These are phyloP conservation scores for Cryptosporidium felis DNA, from an alignment of 169 alveolate species.

Conservation along the genomic window DNA sequence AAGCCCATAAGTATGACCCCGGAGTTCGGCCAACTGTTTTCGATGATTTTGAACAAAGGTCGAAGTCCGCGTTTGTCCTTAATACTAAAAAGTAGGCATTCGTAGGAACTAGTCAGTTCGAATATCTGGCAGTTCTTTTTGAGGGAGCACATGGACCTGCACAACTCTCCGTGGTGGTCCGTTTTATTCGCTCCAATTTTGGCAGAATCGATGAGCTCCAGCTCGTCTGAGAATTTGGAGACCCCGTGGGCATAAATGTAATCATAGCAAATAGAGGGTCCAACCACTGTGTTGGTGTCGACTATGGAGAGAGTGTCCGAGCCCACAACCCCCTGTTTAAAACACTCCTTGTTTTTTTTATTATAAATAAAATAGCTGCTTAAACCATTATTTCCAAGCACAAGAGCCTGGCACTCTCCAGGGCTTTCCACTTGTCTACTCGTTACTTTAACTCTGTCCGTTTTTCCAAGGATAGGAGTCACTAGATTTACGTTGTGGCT, in stretches of 20 bases:
- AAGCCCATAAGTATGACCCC: conserved; percentile 54
- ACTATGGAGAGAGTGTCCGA: conserved; percentile 19
- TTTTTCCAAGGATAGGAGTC: conserved; percentile 8
- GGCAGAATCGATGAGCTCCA: neutral
- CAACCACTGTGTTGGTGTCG: conserved; percentile 30
- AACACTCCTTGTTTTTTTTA: conserved; percentile 8
- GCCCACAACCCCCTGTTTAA: conserved; percentile 40
- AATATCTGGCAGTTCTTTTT: conserved; percentile 21
- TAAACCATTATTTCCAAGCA: conserved; percentile 40
- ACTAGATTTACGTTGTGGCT: conserved; percentile 47
- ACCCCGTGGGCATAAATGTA: conserved; percentile 29
- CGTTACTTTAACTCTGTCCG: neutral
- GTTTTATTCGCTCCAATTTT: conserved; percentile 18
- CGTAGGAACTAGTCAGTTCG: conserved; percentile 22
- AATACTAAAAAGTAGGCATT: conserved; percentile 15
- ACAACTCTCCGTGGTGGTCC: conserved; percentile 41
- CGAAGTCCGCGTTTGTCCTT: neutral
- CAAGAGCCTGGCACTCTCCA: conserved; percentile 62
- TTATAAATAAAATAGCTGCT: conserved; percentile 36
- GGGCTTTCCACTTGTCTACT: neutral
- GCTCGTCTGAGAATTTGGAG: neutral
- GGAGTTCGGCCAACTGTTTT: conserved; percentile 29
- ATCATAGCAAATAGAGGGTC: conserved; percentile 62
- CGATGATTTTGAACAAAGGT: conserved; percentile 18
- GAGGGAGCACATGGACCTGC: conserved; percentile 37